phyloP scores from a whole-genome alignment of 305 asterid species.

The Andrographis paniculata region DNA sequence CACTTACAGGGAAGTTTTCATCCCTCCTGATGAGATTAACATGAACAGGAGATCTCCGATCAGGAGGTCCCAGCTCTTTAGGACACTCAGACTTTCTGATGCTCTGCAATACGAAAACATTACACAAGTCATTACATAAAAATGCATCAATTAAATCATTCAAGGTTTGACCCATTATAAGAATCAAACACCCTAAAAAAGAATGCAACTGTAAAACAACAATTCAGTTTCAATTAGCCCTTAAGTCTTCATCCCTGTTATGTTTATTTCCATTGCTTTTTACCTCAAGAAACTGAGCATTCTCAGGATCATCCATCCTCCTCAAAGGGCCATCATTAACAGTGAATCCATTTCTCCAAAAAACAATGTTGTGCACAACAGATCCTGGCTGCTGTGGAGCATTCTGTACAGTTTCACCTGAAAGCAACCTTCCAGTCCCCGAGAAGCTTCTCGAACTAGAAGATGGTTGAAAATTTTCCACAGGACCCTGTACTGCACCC shows the following conservation, averaged over 20 bases:
- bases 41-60: slow-evolving; percentile 55
- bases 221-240: slow-evolving; percentile 4
- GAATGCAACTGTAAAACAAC: not conserved
- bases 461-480: slow-evolving; percentile 52
- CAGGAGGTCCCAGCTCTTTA: slow-evolving; percentile 75
- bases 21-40: slow-evolving; percentile 80
- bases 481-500: slow-evolving; percentile 60
- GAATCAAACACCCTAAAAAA: not conserved
- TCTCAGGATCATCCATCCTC: slow-evolving; percentile 86
- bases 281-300: slow-evolving; percentile 80
- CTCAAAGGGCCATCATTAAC: slow-evolving; percentile 87
- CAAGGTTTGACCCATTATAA: not conserved
- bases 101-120: slow-evolving; percentile 46
- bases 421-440: slow-evolving; percentile 74
- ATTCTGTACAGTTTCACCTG: slow-evolving; percentile 55
- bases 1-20: slow-evolving; percentile 69
- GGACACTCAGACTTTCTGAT: slow-evolving; percentile 81
- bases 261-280: slow-evolving; percentile 1
- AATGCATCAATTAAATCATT: not conserved
- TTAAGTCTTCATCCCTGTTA: not conserved
- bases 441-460: slow-evolving; percentile 77
- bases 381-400: slow-evolving; percentile 73
- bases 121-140: slow-evolving; percentile 10
- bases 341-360: slow-evolving; percentile 97
- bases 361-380: slow-evolving; percentile 69